Base-by-base conservation (phyloP, 1,139 yeast genomes). In the Kodamaea sp. region DNA sequence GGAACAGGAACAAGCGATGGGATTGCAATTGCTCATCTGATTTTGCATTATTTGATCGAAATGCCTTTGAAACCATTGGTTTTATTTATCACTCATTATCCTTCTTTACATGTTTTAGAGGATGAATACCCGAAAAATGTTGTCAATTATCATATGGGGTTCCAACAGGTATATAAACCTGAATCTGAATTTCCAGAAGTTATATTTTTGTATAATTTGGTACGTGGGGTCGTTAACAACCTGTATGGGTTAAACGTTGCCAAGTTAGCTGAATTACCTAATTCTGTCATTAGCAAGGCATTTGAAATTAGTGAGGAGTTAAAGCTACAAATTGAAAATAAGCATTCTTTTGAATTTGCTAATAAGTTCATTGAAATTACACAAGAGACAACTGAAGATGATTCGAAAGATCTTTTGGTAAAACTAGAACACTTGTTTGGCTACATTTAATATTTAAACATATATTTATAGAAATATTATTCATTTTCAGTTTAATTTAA, bases 1-100 rank as follows among this genome's bases (percentile, higher is more conserved):
- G 94, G 88, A 5, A 92, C 98, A 0, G 84, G 96, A 0, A 89
- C 97, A 0, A 70, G 71, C 42, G 98, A 92, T 62, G 98, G 98
- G 0, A 83, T 84, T 28, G 80, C 95, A 1, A 80, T 92, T 27
- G 97, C 97, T 0, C 78, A 81, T 54, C 71, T 95, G 0, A 82
- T 92, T 2, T 63, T 92, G 42, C 72, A 77, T 41, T 81, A 85
- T 50, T 72, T 89, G 38, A 62, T 81, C 4, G 67, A 66, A 25
- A 55, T 57, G 12, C 52, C 63, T 0, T 64, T 62, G 5, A 53
- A 71, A 31, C 83, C 92, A 0, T 62, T 85, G 32, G 74, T 85
- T 0, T 59, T 90, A 20, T 90, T 89, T 60, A 87, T 90, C 24
- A 90, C 97, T 0, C 97, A 90, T 61, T 90, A 82, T 57, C 92